Percentiles rank a stretch among this genome's conserved stretches.
Conservation (phyloP, 2,329 filamentous ascomycete genomes). For the Xylariaceae sp. region DNA sequence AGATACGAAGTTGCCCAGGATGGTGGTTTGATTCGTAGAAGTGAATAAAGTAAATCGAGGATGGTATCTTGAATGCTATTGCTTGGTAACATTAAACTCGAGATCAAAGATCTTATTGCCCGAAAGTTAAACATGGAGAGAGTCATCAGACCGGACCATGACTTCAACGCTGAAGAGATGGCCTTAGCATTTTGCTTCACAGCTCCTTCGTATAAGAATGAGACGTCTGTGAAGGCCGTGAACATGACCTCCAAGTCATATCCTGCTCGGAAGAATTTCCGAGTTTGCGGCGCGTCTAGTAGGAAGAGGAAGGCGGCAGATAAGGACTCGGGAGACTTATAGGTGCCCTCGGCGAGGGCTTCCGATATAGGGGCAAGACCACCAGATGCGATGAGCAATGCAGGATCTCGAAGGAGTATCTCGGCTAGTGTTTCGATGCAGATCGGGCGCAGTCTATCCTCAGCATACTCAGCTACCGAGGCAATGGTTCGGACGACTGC, state of each 20-base stretch:
- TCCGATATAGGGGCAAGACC: slow-evolving; percentile 90
- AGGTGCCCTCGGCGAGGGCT: slow-evolving; percentile 86
- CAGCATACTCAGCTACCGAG: slow-evolving; percentile 83
- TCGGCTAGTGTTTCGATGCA: slow-evolving; percentile 93
- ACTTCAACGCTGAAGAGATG: slow-evolving; percentile 89
- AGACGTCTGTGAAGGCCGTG: slow-evolving; percentile 88
- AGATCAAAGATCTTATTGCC: slow-evolving; percentile 78
- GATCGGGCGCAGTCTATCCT: slow-evolving; percentile 87
- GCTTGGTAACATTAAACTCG: slow-evolving; percentile 66
- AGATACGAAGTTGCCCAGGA: slow-evolving; percentile 96
- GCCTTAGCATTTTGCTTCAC: slow-evolving; percentile 89
- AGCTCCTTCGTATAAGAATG: slow-evolving; percentile 63
- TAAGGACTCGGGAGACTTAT: slow-evolving; percentile 90
- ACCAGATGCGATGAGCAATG: slow-evolving; percentile 80
- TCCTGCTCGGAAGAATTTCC: slow-evolving; percentile 84
- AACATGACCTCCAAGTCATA: slow-evolving; percentile 90
- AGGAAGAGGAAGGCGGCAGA: slow-evolving; percentile 88
- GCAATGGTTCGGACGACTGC: slow-evolving; percentile 89
- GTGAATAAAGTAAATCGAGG: slow-evolving; percentile 81
- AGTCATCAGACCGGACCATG: slow-evolving; percentile 90
- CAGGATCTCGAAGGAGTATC: slow-evolving; percentile 85
- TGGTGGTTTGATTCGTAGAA: slow-evolving; percentile 87
- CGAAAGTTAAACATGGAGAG: slow-evolving; percentile 88
- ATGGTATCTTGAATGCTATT: slow-evolving; percentile 73
- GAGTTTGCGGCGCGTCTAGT: slow-evolving; percentile 80